A percentile compares a stretch with the other conserved stretches of the same genome.
Evolutionary conservation across 1,284 basidiomycete genomes (phyloP).

Genomic region (Naganishia sp.): DNA sequence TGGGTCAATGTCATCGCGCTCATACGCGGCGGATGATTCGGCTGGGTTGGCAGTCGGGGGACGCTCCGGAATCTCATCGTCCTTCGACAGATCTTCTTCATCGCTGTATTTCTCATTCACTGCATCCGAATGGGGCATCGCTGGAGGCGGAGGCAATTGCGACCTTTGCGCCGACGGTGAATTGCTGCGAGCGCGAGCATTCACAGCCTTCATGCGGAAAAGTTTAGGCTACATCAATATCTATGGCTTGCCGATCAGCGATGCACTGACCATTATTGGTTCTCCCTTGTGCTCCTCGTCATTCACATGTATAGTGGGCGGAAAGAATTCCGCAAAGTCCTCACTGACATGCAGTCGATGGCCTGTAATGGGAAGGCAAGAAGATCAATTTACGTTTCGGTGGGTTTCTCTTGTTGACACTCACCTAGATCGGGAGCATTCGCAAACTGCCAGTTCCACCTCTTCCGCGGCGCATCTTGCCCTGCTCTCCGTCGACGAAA

Average conservation of each 20-base stretch:
- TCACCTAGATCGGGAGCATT: constrained; percentile 9
- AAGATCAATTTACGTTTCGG: background rate
- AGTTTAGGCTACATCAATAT: too few species aligned
- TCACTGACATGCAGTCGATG: background rate
- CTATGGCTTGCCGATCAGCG: too few species aligned
- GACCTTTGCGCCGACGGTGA: background rate
- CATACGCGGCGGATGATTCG: background rate
- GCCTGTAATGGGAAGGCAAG: background rate
- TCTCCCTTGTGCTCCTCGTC: background rate
- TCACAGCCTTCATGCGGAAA: too few species aligned
- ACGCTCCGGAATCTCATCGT: background rate
- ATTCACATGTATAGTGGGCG: background rate
- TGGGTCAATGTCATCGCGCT: background rate
- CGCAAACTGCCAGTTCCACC: constrained; percentile 24
- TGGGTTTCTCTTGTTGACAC: background rate
- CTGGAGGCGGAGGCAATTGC: background rate
- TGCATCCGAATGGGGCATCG: too few species aligned
- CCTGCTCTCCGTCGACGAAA: background rate
- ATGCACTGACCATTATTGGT: background rate
- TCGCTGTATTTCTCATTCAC: too few species aligned
- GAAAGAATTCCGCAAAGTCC: constrained; percentile 11
- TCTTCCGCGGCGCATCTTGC: constrained; percentile 1
- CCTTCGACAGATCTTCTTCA: background rate
- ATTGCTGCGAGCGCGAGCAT: background rate
- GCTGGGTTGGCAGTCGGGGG: background rate